Percentiles rank a stretch among this genome's conserved stretches.
These are phyloP conservation scores for Pistacia atlantica DNA, from an alignment of 345 rosid genomes.

Conservation along the genomic window DNA sequence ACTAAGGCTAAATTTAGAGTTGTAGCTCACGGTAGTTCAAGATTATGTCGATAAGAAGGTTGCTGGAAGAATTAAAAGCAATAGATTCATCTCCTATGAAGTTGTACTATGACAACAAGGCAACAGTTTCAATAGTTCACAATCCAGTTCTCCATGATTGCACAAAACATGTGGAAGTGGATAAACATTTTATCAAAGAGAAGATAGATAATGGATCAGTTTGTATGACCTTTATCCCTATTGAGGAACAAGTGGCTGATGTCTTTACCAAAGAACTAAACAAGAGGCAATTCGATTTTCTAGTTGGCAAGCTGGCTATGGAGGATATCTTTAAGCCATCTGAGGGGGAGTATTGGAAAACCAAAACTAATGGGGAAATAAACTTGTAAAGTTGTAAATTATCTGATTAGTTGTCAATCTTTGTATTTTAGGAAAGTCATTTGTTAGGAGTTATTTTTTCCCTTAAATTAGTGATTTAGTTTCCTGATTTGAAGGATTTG, in stretches of 20 bases:
- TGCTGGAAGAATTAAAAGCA: not conserved
- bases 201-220: not conserved
- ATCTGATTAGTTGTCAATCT: no score
- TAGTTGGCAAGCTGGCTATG: not conserved
- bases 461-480: no score
- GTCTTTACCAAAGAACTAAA: not conserved
- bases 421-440: no score
- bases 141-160: not conserved
- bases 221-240: not conserved
- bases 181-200: not conserved
- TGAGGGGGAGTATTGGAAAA: not conserved
- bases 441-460: no score
- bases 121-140: not conserved
- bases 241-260: not conserved
- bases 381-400: no score
- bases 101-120: not conserved
- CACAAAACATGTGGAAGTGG: not conserved
- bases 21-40: not conserved
- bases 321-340: not conserved
- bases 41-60: not conserved
- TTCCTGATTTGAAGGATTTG: no score
- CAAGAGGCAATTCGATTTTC: not conserved
- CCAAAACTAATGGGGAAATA: no score
- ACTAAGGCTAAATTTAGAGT: not conserved
- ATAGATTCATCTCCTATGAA: not conserved